Percentiles rank a stretch among this genome's conserved stretches.
These are phyloP conservation scores for Saraca asoca DNA, from an alignment of 331 rosid species.

Conservation along the genomic window DNA sequence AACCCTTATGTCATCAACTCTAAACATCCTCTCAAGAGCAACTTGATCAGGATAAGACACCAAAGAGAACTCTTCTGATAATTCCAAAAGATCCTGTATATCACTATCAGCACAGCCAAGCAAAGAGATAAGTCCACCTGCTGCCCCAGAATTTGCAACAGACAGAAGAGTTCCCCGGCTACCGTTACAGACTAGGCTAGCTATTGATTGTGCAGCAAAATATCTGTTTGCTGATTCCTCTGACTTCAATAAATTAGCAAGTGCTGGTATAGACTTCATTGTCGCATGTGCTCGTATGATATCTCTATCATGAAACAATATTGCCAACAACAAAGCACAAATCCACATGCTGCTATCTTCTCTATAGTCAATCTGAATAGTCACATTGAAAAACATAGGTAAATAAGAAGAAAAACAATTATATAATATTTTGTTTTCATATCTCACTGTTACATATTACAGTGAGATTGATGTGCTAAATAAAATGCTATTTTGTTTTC, in stretches of 20 bases:
- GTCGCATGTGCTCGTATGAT: constrained; percentile 89
- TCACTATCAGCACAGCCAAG: constrained; percentile 97
- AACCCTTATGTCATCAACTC: constrained; percentile 97
- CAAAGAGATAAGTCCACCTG: constrained; percentile 86
- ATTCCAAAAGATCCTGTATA: constrained; percentile 77
- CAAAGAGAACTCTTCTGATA: constrained; percentile 92
- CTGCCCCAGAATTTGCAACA: constrained; percentile 98
- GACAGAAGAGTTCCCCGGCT: constrained; percentile 98
- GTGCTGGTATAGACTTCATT: constrained; percentile 77
- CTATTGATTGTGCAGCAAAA: constrained; percentile 91
- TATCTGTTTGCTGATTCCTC: constrained; percentile 81
- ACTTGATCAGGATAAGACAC: constrained; percentile 93
- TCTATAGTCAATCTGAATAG: constrained; percentile 72
- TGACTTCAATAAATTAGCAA: constrained; percentile 82
- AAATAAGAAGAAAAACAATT: constrained; percentile 16
- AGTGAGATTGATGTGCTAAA: not conserved
- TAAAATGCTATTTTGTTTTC: not conserved
- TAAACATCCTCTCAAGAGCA: constrained; percentile 86
- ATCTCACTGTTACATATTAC: constrained; percentile 9
- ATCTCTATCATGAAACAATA: constrained; percentile 93
- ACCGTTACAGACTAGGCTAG: constrained; percentile 97
- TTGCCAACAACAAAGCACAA: constrained; percentile 79
- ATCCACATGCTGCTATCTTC: constrained; percentile 95
- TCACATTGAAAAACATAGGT: constrained; percentile 33
- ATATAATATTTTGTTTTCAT: constrained; percentile 8